Conservation (phyloP, 202 grass and related monocot genomes). For the Brachypodium distachyon region DNA sequence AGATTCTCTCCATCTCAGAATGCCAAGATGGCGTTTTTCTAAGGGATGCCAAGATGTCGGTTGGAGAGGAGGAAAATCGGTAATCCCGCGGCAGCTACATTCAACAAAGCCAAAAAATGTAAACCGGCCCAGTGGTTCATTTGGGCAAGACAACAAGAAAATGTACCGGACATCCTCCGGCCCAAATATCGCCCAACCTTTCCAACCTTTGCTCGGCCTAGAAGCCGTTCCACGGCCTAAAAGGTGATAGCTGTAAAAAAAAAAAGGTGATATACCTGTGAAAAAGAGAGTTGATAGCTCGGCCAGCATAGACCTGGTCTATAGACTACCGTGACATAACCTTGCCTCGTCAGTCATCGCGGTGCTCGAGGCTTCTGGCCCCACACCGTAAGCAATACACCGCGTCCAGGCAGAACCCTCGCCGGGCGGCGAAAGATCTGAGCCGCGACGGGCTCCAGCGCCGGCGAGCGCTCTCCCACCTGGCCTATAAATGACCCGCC, state of each 20-base stretch:
- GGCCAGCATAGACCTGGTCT: neutral
- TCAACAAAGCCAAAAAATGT: no score
- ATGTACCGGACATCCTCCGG: no score
- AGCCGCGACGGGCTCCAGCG: slow-evolving; percentile 32
- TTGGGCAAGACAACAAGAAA: neutral
- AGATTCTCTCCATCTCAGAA: no score
- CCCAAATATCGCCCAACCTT: no score
- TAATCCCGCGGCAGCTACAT: no score
- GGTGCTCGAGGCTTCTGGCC: neutral
- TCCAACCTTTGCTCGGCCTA: neutral
- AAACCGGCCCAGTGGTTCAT: neutral
- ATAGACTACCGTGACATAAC: neutral
- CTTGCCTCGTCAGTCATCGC: neutral
- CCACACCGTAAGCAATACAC: neutral
- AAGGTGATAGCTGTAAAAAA: neutral
- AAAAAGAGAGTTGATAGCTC: neutral
- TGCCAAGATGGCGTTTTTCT: no score
- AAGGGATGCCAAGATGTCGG: no score
- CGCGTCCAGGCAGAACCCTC: slow-evolving; percentile 14
- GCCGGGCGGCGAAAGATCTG: slow-evolving; percentile 46
- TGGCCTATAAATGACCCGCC: slow-evolving; percentile 17
- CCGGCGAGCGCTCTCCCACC: slow-evolving; percentile 26
- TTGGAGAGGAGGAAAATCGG: no score
- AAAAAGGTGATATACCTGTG: no score
- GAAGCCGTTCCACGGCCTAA: neutral